These are phyloP conservation scores for Trichoderma pleuroti DNA, from an alignment of 2,329 filamentous ascomycete species.

Conservation along the genomic window DNA sequence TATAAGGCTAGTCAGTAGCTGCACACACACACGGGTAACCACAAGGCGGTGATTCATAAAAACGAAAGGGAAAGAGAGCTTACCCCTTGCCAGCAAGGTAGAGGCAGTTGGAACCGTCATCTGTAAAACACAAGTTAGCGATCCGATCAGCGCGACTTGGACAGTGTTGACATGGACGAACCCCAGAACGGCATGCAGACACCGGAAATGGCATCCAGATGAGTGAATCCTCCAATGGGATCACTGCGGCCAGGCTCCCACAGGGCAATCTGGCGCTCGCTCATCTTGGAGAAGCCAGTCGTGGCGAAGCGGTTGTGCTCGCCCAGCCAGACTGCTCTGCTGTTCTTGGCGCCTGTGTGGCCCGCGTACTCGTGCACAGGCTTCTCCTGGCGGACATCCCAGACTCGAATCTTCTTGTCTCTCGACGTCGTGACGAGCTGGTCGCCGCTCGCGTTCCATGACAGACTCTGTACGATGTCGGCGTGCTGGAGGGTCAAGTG, in stretches of 20 bases:
- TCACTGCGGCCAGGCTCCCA: slow-evolving; percentile 88
- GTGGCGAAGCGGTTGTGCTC: slow-evolving; percentile 95
- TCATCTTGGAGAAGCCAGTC: slow-evolving; percentile 97
- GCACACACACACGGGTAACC: neutral
- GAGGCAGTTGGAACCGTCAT: slow-evolving; percentile 90
- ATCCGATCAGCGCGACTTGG: neutral
- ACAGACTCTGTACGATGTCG: slow-evolving; percentile 92
- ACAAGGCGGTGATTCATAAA: neutral
- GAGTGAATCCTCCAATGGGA: slow-evolving; percentile 85
- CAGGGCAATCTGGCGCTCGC: slow-evolving; percentile 89
- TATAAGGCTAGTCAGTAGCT: slow-evolving; percentile 33
- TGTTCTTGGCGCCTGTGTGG: slow-evolving; percentile 94
- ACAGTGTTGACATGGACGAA: slow-evolving; percentile 32
- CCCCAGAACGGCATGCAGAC: slow-evolving; percentile 99
- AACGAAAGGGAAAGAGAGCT: slow-evolving; percentile 32
- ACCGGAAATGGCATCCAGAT: slow-evolving; percentile 91
- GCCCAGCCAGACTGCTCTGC: slow-evolving; percentile 93
- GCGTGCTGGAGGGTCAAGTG: slow-evolving; percentile 76
- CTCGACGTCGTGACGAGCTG: slow-evolving; percentile 88
- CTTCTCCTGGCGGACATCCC: slow-evolving; percentile 93
- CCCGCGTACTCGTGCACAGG: slow-evolving; percentile 79
- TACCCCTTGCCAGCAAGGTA: slow-evolving; percentile 97
- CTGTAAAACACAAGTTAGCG: slow-evolving; percentile 36
- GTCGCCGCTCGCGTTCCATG: slow-evolving; percentile 88
- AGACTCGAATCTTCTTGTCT: slow-evolving; percentile 97